Evolutionary conservation across 257 asterid genomes (phyloP).

Genomic region (Nicotiana sylvestris): DNA sequence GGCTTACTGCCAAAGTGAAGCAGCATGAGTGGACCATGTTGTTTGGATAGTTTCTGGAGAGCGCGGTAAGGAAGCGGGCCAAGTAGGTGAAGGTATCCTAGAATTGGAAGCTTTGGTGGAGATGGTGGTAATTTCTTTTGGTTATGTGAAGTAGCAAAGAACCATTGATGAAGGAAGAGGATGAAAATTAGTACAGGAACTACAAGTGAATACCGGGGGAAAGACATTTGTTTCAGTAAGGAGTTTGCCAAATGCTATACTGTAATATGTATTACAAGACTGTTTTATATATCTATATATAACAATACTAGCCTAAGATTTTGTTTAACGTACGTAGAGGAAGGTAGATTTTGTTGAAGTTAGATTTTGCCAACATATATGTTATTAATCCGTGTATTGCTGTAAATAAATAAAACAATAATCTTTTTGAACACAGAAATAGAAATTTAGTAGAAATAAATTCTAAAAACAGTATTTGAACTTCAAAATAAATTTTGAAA

Average conservation of each 20-base stretch:
- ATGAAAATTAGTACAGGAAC: not conserved
- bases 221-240: not conserved
- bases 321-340: not conserved
- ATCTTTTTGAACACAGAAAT: no score
- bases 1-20: slow-evolving; percentile 41
- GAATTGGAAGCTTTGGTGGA: slow-evolving; percentile 37
- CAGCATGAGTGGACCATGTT: slow-evolving; percentile 38
- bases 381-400: no score
- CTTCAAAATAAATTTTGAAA: no score
- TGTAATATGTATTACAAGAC: not conserved
- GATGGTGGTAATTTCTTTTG: slow-evolving; percentile 33
- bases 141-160: not conserved
- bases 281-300: not conserved
- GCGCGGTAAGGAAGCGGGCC: slow-evolving; percentile 40
- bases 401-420: no score
- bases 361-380: not conserved
- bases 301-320: not conserved
- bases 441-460: no score
- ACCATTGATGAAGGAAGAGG: slow-evolving; percentile 19
- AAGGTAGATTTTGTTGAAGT: not conserved
- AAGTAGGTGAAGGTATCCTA: slow-evolving; percentile 44
- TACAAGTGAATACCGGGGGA: not conserved
- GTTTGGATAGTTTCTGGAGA: slow-evolving; percentile 25
- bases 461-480: no score
- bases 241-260: no score